Base-by-base conservation (phyloP, 2,329 filamentous ascomycete species). In the Chaetomiaceae sp. region DNA sequence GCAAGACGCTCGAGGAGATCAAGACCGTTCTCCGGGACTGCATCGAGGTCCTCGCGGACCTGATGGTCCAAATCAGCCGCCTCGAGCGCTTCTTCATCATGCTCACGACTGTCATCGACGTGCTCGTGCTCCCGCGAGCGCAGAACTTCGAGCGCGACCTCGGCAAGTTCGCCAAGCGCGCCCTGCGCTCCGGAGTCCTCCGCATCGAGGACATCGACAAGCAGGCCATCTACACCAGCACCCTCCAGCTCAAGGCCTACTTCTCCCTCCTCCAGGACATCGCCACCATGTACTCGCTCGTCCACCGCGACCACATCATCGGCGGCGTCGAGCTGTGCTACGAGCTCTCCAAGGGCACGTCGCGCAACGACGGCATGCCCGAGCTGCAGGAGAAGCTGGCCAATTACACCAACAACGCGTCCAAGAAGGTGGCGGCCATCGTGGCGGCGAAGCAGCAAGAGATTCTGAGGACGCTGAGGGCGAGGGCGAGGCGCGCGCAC, bases 261-360 rank as follows among this genome's bases (percentile, higher is more conserved):
- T 44, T 44, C 41, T 44, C 41, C 10, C 41, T 44, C 9, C 41
- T 44, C n/a, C 27, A 44, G 27, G 41, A 44, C 27, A 44, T 44
- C n/a, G 14, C 41, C 2, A 8, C n/a, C 10, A 44, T 44, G 41
- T 44, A 44, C 27, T 32, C 25, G 16, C 1, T 32, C 25, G 41
- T 44, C n/a, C 41, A 44, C 25, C 41, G 41, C 25, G 41, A 44
- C 16, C 41, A 44, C 27, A 44, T 44, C 25, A 5, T 44, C 27
- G 41, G 41, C 25, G 41, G 41, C 41, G 41, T 44, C 8, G 41
- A 44, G 41, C 41, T 44, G 8, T 44, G 41, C 18, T 44, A 30
- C 41, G 27, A 44, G 41, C 25, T 44, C 5, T 44, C 41, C 27
- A 44, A 44, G n/a, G 25, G n/a, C 16, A 21, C 16, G 0, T 1